These are phyloP conservation scores for Dipteronia dyeriana DNA, from an alignment of 345 rosid species.

Conservation along the genomic window DNA sequence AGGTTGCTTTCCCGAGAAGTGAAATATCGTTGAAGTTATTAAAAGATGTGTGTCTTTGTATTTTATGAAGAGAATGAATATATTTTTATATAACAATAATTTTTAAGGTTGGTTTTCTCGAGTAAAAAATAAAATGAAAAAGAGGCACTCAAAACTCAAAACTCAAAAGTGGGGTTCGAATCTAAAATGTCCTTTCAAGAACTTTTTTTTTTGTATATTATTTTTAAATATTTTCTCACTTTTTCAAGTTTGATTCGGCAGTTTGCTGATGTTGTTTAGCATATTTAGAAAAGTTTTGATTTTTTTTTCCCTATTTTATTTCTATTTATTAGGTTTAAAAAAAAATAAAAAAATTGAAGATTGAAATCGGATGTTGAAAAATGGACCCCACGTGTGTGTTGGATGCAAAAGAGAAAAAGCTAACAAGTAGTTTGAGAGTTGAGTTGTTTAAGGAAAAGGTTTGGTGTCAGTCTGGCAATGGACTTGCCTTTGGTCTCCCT, in stretches of 20 bases:
- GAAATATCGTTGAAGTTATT: constrained; percentile 9
- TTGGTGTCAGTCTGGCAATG: too few species aligned
- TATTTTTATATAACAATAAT: neutral
- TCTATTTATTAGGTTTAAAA: too few species aligned
- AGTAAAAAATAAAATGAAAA: constrained; percentile 4
- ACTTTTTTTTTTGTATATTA: neutral
- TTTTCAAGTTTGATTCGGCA: neutral
- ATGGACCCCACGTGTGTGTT: too few species aligned
- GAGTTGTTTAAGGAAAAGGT: too few species aligned
- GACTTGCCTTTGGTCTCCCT: too few species aligned
- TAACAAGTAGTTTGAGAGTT: too few species aligned
- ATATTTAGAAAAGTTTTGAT: too few species aligned
- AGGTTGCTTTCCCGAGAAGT: constrained; percentile 6
- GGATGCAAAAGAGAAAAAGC: too few species aligned
- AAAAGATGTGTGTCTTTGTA: constrained; percentile 3
- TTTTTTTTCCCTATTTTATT: too few species aligned
- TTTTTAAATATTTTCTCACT: too few species aligned
- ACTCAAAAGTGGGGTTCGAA: constrained; percentile 36
- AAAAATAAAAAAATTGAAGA: too few species aligned
- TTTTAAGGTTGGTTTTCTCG: constrained; percentile 17
- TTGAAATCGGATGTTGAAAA: too few species aligned
- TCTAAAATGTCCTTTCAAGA: constrained; percentile 27
- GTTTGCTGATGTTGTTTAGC: neutral
- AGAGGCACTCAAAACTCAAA: constrained; percentile 40
- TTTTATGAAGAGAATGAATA: neutral